These are phyloP conservation scores for Karstenula rhodostoma DNA, from an alignment of 2,329 filamentous ascomycete species.

Conservation along the genomic window DNA sequence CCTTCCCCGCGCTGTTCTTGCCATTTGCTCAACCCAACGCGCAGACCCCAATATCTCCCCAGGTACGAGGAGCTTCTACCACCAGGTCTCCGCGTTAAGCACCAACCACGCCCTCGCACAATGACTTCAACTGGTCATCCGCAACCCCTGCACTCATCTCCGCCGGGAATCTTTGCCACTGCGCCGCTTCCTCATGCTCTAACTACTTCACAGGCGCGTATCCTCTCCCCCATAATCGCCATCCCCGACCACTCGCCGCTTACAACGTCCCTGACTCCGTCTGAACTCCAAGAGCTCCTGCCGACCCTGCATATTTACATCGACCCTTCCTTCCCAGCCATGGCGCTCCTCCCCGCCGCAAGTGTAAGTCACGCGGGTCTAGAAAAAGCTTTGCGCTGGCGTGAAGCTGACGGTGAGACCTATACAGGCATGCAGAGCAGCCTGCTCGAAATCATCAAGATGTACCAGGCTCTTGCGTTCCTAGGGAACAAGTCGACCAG, in stretches of 20 bases:
- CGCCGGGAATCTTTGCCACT: neutral
- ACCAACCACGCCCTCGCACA: neutral
- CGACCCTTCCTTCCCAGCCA: slow-evolving; percentile 14
- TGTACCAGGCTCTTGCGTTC: slow-evolving; percentile 19
- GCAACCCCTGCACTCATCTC: neutral
- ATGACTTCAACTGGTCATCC: neutral
- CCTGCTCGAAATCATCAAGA: slow-evolving; percentile 2
- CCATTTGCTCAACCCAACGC: neutral
- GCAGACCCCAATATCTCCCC: neutral
- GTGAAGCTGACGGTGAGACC: slow-evolving; percentile 8
- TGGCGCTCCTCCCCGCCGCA: slow-evolving; percentile 19
- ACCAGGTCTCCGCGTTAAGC: no score
- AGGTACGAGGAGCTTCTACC: neutral
- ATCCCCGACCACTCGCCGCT: slow-evolving; percentile 16
- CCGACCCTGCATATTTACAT: slow-evolving; percentile 21
- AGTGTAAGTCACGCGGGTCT: slow-evolving; percentile 20
- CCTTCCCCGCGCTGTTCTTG: neutral
- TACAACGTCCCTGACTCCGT: slow-evolving; percentile 18
- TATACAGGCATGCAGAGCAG: neutral
- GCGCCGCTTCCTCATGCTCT: slow-evolving; percentile 1
- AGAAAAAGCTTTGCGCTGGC: slow-evolving; percentile 16
- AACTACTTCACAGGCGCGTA: neutral
- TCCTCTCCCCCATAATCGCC: slow-evolving; percentile 15
- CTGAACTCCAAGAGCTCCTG: slow-evolving; percentile 15
- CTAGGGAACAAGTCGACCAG: slow-evolving; percentile 7